phyloP scores from a whole-genome alignment of 108 stramenopile genomes.

The Schizochytrium sp. region DNA sequence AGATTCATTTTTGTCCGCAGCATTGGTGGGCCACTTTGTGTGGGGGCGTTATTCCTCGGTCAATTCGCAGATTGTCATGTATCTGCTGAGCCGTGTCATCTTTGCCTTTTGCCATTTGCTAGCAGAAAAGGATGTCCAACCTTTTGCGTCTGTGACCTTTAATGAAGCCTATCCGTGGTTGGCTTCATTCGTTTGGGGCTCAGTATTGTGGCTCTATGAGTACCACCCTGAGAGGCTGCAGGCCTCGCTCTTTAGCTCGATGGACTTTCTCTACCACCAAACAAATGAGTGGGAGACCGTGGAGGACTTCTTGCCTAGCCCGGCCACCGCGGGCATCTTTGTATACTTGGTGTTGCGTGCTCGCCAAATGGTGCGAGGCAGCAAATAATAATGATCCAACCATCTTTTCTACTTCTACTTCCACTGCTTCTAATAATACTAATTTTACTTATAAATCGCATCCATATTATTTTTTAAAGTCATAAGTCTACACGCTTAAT shows the following conservation, averaged over 20 bases:
- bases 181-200: slow-evolving; percentile 34
- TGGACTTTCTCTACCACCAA: slow-evolving; percentile 57
- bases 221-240: slow-evolving; percentile 57
- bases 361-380: slow-evolving; percentile 4
- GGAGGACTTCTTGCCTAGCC: slow-evolving; percentile 59
- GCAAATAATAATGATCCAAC: not conserved
- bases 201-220: slow-evolving; percentile 57
- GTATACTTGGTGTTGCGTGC: slow-evolving; percentile 45
- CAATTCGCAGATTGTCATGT: slow-evolving; percentile 58
- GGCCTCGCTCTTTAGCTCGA: slow-evolving; percentile 4
- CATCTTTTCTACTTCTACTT: not conserved
- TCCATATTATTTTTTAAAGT: too few species aligned
- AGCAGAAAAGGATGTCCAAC: not conserved
- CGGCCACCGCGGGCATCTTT: slow-evolving; percentile 41
- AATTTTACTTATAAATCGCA: too few species aligned
- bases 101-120: slow-evolving; percentile 16
- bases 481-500: too few species aligned
- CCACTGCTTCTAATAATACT: not conserved
- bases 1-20: slow-evolving; percentile 29
- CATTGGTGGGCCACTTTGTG: not conserved
- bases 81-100: slow-evolving; percentile 32
- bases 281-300: slow-evolving; percentile 40
- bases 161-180: slow-evolving; percentile 12
- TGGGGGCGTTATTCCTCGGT: slow-evolving; percentile 25
- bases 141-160: slow-evolving; percentile 20